Evolutionary conservation across 495 filamentous ascomycete genomes (phyloP), one percentile per base, ranked within the genome.

Genomic region (Umbilicaria muhlenbergii): DNA sequence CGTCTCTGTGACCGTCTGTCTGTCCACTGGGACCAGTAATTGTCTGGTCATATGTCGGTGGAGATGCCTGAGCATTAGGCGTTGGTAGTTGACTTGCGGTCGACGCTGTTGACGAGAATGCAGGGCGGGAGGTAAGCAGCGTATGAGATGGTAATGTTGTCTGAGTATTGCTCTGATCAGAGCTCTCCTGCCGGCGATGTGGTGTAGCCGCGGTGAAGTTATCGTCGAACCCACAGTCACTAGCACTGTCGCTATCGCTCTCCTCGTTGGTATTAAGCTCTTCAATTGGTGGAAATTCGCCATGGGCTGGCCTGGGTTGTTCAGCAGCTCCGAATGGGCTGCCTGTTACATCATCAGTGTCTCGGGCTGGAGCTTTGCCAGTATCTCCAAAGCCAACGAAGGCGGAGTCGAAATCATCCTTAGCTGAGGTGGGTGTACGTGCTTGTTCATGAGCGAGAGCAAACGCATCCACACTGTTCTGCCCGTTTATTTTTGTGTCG

Each of bases 221-320:
- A 56, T 98, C 89, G 44, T 88, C 88, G 54, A 96, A 98, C 0
- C 88, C 83, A 36, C 68, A 78, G 34, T 83, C 84, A 50, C 73
- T 80, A n/a, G 79, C 85, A 45, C 81, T 86, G 32, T 88, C 86
- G 44, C 69, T 80, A 45, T 83, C 77, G 28, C 73, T 74, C 12
- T 89, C 86, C 47, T 91, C 84, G 39, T 80, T 69, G n/a, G 54
- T 55, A 36, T 79, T 78, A 32, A 94, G 57, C 52, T 94, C 88
- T 33, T 78, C 79, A 45, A 96, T 94, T 1, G 91, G 91, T 32
- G 92, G 92, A 62, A 96, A 96, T 54, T 96, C 91, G n/a, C 60
- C 58, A 11, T 57, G 28, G 49, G 60, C 44, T 43, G 56, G 48
- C 18, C 55, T 51, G 44, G 59, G 38, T 54, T 59, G 44, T 18